phyloP scores from a whole-genome alignment of 495 filamentous ascomycete species.

The Penicillium ochrochloron region DNA sequence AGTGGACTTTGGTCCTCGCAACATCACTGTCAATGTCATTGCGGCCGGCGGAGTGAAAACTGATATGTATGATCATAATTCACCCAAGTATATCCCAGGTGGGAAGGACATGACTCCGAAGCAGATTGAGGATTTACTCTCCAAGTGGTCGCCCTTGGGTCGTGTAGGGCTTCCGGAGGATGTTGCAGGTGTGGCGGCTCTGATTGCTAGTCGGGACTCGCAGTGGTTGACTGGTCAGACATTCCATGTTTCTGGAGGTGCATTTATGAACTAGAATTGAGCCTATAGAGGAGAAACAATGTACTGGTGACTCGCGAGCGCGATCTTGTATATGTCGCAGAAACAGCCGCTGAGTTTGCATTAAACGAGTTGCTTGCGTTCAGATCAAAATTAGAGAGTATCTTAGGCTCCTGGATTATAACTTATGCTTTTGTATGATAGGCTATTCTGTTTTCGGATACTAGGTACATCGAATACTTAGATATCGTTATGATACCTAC shows the following conservation, averaged over 20 bases:
- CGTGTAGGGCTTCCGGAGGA: conserved; percentile 57
- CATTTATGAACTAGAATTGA: conserved; percentile 24
- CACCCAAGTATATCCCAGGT: conserved; percentile 43
- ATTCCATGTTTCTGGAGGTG: conserved; percentile 57
- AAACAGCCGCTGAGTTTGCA: too few species aligned
- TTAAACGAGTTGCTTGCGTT: too few species aligned
- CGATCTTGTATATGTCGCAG: too few species aligned
- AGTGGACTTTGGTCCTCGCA: conserved; percentile 55
- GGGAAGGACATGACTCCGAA: conserved; percentile 37
- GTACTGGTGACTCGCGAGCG: neutral
- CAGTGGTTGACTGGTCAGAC: conserved; percentile 60
- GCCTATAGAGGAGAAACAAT: neutral
- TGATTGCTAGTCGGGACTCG: conserved; percentile 52
- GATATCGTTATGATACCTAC: too few species aligned
- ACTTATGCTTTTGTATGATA: too few species aligned
- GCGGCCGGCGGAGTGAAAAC: conserved; percentile 50
- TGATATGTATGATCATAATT: conserved; percentile 47
- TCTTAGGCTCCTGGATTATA: too few species aligned
- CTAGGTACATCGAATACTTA: too few species aligned
- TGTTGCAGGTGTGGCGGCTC: conserved; percentile 55
- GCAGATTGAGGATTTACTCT: conserved; percentile 33
- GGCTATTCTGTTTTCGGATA: too few species aligned
- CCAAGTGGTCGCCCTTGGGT: conserved; percentile 46
- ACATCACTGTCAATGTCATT: conserved; percentile 59
- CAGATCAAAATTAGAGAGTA: too few species aligned